Percentiles rank a stretch among this genome's conserved stretches.
phyloP scores from a whole-genome alignment of 208 protist species.

The Blastocrithidia nonstop region DNA sequence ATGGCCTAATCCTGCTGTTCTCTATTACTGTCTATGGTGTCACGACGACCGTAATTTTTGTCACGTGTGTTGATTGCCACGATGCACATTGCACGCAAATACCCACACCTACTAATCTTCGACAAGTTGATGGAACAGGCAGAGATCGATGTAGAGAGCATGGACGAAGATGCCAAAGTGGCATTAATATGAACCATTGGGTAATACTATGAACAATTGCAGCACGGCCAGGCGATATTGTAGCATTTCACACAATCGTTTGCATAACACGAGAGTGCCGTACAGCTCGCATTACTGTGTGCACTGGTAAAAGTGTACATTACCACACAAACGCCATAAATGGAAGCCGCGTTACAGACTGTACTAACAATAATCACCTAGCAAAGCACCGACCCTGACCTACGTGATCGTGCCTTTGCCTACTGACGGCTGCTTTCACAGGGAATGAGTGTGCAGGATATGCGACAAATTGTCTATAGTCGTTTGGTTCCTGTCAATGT shows the following conservation, averaged over 20 bases:
- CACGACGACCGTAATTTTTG: slow-evolving; percentile 36
- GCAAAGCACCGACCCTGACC: slow-evolving; percentile 94
- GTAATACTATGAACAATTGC: slow-evolving; percentile 94
- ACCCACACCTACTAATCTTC: slow-evolving; percentile 59
- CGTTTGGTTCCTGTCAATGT: slow-evolving; percentile 78
- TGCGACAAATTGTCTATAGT: slow-evolving; percentile 80
- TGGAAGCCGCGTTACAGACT: slow-evolving; percentile 44
- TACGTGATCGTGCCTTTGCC: slow-evolving; percentile 97
- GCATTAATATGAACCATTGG: slow-evolving; percentile 99
- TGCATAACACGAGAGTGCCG: slow-evolving; percentile 53
- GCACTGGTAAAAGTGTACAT: slow-evolving; percentile 97
- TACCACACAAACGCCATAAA: slow-evolving; percentile 25
- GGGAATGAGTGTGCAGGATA: slow-evolving; percentile 92
- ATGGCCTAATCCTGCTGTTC: slow-evolving; percentile 89
- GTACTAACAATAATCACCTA: slow-evolving; percentile 52
- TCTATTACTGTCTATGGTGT: slow-evolving; percentile 51
- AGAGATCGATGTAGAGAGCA: slow-evolving; percentile 74
- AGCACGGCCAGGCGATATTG: slow-evolving; percentile 91
- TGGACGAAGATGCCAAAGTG: slow-evolving; percentile 96
- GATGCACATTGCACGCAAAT: slow-evolving; percentile 75
- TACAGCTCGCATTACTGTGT: slow-evolving; percentile 88
- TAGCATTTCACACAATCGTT: slow-evolving; percentile 93
- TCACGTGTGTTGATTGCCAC: slow-evolving; percentile 59
- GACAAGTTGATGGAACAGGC: slow-evolving; percentile 51
- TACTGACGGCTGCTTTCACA: slow-evolving; percentile 98